These are phyloP conservation scores for Fusarium sp. DNA, from an alignment of 2,329 filamentous ascomycete genomes.

Conservation along the genomic window DNA sequence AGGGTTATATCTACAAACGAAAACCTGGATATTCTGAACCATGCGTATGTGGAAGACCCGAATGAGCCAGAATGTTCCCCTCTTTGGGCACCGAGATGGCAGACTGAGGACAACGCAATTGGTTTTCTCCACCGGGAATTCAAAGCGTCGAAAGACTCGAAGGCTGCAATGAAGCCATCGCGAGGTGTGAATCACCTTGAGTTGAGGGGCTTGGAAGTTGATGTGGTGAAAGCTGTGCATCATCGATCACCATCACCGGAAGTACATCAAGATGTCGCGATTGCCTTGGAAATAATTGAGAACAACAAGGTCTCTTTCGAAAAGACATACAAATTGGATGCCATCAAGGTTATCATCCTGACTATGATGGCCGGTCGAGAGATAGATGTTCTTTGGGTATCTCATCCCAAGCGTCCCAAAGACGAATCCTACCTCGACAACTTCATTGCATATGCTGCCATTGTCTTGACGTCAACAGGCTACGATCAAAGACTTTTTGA, in stretches of 20 bases:
- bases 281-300: neutral
- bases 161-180: accelerated
- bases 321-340: accelerated
- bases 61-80: accelerated
- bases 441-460: neutral
- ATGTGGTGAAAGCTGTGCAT: accelerated
- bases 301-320: accelerated
- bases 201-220: neutral
- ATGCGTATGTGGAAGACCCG: accelerated
- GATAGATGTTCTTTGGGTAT: accelerated
- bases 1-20: neutral
- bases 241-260: neutral
- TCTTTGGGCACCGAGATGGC: neutral
- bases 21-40: neutral
- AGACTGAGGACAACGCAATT: accelerated
- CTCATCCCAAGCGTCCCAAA: accelerated
- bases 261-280: accelerated
- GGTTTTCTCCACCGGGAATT: no score
- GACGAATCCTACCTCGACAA: neutral
- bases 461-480: neutral
- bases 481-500: no score
- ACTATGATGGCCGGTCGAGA: neutral
- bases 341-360: neutral
- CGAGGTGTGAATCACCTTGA: accelerated
- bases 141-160: no score